phyloP scores from a whole-genome alignment of 2,329 filamentous ascomycete genomes.

The Alternaria incomplexa region DNA sequence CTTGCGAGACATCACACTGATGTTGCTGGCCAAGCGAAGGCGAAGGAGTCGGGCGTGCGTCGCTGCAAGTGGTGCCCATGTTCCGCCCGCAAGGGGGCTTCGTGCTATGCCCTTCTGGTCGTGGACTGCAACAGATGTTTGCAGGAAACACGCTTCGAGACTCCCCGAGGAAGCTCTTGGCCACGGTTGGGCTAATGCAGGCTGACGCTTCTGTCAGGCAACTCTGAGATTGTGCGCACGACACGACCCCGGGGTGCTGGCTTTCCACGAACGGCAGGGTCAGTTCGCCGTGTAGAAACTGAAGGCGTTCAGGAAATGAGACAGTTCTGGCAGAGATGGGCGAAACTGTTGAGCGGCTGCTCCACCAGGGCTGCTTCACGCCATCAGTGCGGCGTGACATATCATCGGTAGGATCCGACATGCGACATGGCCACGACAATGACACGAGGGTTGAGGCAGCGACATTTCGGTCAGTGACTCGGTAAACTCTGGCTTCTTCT shows the following conservation, averaged over 20 bases:
- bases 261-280: background rate
- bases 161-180: slow-evolving; percentile 28
- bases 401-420: background rate
- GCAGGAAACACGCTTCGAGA: slow-evolving; percentile 31
- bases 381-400: slow-evolving; percentile 4
- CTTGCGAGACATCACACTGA: slow-evolving; percentile 12
- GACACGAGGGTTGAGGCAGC: background rate
- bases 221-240: background rate
- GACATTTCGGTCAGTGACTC: background rate
- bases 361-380: background rate
- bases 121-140: slow-evolving; percentile 18
- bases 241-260: background rate
- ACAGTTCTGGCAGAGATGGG: background rate
- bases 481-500: background rate
- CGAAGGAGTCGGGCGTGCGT: slow-evolving; percentile 8
- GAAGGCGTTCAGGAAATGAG: slow-evolving; percentile 4
- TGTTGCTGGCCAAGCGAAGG: slow-evolving; percentile 5
- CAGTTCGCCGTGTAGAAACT: background rate
- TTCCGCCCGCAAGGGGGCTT: slow-evolving; percentile 9
- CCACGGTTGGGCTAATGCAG: slow-evolving; percentile 11
- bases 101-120: slow-evolving; percentile 6
- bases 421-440: background rate
- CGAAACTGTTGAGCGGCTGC: background rate
- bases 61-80: slow-evolving; percentile 15
- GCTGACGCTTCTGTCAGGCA: slow-evolving; percentile 16